Base-by-base conservation (phyloP, 176 grass and related monocot genomes). In the Musa itinerans region DNA sequence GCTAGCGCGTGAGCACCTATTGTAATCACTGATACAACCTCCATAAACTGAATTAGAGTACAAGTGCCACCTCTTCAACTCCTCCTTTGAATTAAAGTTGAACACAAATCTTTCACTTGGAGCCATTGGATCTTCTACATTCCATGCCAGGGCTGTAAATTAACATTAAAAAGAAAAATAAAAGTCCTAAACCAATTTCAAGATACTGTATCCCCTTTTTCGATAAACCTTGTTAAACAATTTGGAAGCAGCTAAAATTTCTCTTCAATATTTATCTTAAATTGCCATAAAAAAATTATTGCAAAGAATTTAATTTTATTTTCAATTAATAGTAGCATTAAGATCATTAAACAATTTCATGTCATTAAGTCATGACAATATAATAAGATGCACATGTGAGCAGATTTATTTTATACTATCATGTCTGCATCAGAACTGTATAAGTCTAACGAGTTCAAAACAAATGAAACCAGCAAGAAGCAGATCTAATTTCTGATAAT, bases 1-100 rank as follows among this genome's bases (percentile, higher is more conserved):
- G n/a, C n/a, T n/a, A n/a, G n/a, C n/a, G n/a, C n/a, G n/a, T n/a
- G n/a, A n/a, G n/a, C n/a, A n/a, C n/a, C n/a, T n/a, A n/a, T n/a
- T n/a, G n/a, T n/a, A n/a, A n/a, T n/a, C n/a, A n/a, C n/a, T n/a
- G n/a, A n/a, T n/a, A n/a, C 19, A 81, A 97, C 95, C 90, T 87
- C 95, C 95, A 71, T 89, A 89, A 43, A 93, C 82, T 54, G 95
- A 91, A 80, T 93, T 90, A 1, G 95, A 85, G 80, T 98, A 91
- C 52, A 98, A 78, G 69, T 98, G 95, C 95, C 95, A 98, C 54
- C 74, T 89, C 73, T 93, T 93, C 64, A 98, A 77, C 59, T 98
- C 84, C 63, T 98, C 90, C 76, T 91, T 93, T 19, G 95, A 84
- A 81, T 86, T 89, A 68, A 93, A 91, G 71, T 75, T 93, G 85